Percentiles rank a stretch among this genome's conserved stretches.
Conservation (phyloP, 2,329 filamentous ascomycete genomes). For the Beauveria asiatica region DNA sequence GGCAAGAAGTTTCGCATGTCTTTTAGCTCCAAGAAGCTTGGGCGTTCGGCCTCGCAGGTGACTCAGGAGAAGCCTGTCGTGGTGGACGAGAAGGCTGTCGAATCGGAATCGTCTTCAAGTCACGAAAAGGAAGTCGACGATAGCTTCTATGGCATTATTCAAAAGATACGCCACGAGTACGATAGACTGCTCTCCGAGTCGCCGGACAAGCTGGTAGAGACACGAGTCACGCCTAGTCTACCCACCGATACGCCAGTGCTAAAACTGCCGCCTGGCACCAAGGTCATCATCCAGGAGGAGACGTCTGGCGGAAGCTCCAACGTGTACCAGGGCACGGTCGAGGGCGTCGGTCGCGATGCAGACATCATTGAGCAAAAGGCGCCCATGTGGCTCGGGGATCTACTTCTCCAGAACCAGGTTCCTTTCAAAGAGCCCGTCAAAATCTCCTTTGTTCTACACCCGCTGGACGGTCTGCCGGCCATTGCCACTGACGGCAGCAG, state of each 20-base stretch:
- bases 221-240: slow-evolving; percentile 58
- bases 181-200: slow-evolving; percentile 54
- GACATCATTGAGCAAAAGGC: slow-evolving; percentile 79
- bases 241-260: slow-evolving; percentile 68
- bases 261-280: slow-evolving; percentile 59
- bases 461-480: slow-evolving; percentile 64
- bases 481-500: slow-evolving; percentile 77
- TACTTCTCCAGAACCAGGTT: slow-evolving; percentile 73
- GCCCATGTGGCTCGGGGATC: slow-evolving; percentile 86
- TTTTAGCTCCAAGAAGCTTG: slow-evolving; percentile 78
- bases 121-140: slow-evolving; percentile 69
- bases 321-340: slow-evolving; percentile 83
- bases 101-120: slow-evolving; percentile 53
- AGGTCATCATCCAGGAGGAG: slow-evolving; percentile 62
- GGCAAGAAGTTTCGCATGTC: slow-evolving; percentile 81
- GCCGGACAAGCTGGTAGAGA: slow-evolving; percentile 48
- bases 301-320: slow-evolving; percentile 64
- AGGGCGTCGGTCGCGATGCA: slow-evolving; percentile 64
- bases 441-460: slow-evolving; percentile 86
- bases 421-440: slow-evolving; percentile 89
- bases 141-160: slow-evolving; percentile 62
- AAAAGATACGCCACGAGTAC: slow-evolving; percentile 65
- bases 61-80: slow-evolving; percentile 63
- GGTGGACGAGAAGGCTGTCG: slow-evolving; percentile 67
- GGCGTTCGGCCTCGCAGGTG: slow-evolving; percentile 51